These are phyloP conservation scores for Falciphora oryzae DNA, from an alignment of 2,329 filamentous ascomycete species.

Conservation along the genomic window DNA sequence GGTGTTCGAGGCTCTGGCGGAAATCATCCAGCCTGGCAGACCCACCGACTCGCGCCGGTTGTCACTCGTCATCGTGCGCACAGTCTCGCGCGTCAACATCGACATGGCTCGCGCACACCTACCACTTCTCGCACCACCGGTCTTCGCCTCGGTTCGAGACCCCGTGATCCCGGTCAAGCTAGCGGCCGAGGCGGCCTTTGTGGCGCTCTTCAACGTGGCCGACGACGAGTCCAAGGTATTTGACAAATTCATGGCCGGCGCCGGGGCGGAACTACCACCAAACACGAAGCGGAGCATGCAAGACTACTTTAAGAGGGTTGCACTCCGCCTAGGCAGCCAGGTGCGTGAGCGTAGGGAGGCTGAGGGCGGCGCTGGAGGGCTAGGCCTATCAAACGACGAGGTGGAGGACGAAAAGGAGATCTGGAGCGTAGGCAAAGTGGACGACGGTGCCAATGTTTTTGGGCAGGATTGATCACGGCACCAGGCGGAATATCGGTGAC, in stretches of 20 bases:
- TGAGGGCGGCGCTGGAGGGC: conserved; percentile 78
- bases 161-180: conserved; percentile 92
- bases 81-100: conserved; percentile 71
- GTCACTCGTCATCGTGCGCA: conserved; percentile 81
- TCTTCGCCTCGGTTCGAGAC: conserved; percentile 89
- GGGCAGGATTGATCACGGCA: conserved; percentile 26
- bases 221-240: conserved; percentile 83
- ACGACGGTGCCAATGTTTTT: conserved; percentile 61
- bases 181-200: conserved; percentile 88
- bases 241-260: conserved; percentile 77
- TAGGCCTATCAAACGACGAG: conserved; percentile 87
- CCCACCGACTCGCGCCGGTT: conserved; percentile 80
- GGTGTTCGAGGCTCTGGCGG: conserved; percentile 72
- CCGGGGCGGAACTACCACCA: conserved; percentile 57
- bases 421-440: conserved; percentile 89
- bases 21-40: conserved; percentile 69
- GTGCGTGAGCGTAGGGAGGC: conserved; percentile 85
- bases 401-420: conserved; percentile 91
- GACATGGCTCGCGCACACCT: conserved; percentile 80
- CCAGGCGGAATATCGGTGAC: not conserved
- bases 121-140: conserved; percentile 67
- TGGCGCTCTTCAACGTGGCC: conserved; percentile 83
- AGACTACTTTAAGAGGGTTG: conserved; percentile 96
- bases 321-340: conserved; percentile 75
- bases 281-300: conserved; percentile 83